Conservation (phyloP, 495 filamentous ascomycete species). For the Neurospora sp. region DNA sequence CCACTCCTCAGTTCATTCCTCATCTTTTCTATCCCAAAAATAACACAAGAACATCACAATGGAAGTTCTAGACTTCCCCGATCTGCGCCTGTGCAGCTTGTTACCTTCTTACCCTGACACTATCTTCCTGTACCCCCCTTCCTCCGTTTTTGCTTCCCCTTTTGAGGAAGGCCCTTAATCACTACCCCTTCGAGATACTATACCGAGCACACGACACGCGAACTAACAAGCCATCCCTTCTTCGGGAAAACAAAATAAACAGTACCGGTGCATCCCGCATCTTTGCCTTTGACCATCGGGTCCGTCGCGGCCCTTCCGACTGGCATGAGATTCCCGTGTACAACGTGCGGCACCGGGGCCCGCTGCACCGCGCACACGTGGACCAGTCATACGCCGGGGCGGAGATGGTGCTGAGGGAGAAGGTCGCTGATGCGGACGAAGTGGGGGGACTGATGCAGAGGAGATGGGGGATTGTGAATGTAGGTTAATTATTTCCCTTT, state of each 20-base stretch:
- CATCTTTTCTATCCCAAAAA: neutral
- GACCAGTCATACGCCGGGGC: constrained; percentile 60
- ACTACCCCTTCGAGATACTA: neutral
- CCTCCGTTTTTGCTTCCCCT: too few relatives aligned
- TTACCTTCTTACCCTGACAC: neutral
- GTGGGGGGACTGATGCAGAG: constrained; percentile 33
- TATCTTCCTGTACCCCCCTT: neutral
- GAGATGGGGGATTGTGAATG: constrained; percentile 64
- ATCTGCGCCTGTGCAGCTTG: neutral
- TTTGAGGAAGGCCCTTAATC: too few relatives aligned
- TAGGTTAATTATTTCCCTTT: neutral
- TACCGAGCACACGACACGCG: neutral
- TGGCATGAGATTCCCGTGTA: constrained; percentile 20
- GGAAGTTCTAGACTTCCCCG: neutral
- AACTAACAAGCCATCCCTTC: neutral
- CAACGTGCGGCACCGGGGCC: constrained; percentile 39
- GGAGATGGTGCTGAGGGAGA: constrained; percentile 42
- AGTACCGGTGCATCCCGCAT: constrained; percentile 53
- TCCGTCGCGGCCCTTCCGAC: constrained; percentile 45
- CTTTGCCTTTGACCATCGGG: constrained; percentile 64
- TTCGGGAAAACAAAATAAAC: constrained; percentile 4
- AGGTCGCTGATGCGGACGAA: constrained; percentile 41
- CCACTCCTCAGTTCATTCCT: neutral
- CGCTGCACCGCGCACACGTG: constrained; percentile 57
- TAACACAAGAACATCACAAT: neutral